These are phyloP conservation scores for Pouteria campechiana DNA, from an alignment of 179 eudicot species.

Conservation along the genomic window DNA sequence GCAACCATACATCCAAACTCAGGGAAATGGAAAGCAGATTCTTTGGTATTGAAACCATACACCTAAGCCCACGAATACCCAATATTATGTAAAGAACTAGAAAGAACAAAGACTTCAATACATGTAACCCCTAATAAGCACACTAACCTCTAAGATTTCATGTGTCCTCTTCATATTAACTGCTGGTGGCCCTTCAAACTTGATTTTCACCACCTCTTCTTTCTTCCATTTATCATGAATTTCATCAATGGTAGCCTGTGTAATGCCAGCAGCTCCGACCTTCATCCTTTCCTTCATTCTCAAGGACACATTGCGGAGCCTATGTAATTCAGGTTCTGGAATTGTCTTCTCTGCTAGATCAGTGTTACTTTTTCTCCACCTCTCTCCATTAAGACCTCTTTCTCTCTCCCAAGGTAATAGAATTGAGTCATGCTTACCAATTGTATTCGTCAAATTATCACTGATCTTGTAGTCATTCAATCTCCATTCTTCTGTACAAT, in stretches of 20 bases:
- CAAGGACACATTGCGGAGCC: slow-evolving; percentile 79
- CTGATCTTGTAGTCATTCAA: slow-evolving; percentile 1
- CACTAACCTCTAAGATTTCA: slow-evolving; percentile 67
- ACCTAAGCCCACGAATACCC: no score
- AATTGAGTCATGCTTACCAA: slow-evolving; percentile 4
- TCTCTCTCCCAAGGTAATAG: slow-evolving; percentile 53
- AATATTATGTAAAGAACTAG: no score
- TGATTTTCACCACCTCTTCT: slow-evolving; percentile 83
- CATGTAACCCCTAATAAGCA: not conserved
- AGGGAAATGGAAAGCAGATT: no score
- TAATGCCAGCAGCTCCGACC: slow-evolving; percentile 75
- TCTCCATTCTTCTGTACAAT: slow-evolving; percentile 1
- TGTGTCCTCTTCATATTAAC: slow-evolving; percentile 80
- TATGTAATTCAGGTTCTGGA: slow-evolving; percentile 64
- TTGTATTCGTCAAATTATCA: slow-evolving; percentile 6
- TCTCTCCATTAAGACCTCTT: slow-evolving; percentile 8
- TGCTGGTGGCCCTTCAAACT: slow-evolving; percentile 62
- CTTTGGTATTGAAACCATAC: no score
- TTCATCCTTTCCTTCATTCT: slow-evolving; percentile 85
- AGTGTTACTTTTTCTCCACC: slow-evolving; percentile 30
- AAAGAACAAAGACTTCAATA: no score
- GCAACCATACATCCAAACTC: no score
- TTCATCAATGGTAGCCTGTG: slow-evolving; percentile 55
- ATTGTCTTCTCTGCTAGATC: slow-evolving; percentile 52
- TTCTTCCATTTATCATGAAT: slow-evolving; percentile 75